Evolutionary conservation across 106 monocot species (phyloP).

Genomic region (Acorus calamus): DNA sequence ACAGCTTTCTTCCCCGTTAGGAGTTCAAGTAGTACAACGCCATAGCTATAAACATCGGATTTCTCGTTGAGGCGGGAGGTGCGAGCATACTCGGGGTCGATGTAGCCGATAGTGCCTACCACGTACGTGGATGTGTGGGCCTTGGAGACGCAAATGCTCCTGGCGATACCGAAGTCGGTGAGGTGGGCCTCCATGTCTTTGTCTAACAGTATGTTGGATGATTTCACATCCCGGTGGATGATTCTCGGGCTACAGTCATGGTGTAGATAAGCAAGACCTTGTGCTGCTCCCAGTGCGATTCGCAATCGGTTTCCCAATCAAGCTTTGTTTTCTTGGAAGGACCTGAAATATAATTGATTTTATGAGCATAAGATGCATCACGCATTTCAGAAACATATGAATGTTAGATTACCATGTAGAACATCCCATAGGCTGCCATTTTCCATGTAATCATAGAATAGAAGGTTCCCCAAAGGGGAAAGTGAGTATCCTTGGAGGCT

Average conservation of each 20-base stretch:
- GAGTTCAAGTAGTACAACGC: neutral
- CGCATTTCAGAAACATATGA: no score
- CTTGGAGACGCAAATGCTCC: neutral
- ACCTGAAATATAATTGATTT: no score
- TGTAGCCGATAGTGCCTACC: neutral
- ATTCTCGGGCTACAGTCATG: neutral
- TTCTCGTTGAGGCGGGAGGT: neutral
- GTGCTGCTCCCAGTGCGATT: neutral
- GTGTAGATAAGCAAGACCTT: neutral
- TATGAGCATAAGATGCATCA: no score
- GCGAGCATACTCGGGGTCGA: neutral
- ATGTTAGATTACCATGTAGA: no score
- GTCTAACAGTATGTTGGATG: neutral
- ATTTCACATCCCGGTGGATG: neutral
- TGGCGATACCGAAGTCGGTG: neutral
- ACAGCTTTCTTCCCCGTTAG: neutral
- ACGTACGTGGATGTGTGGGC: neutral
- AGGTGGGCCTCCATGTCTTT: neutral
- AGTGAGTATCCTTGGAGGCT: no score
- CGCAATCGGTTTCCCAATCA: neutral
- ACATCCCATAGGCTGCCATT: no score
- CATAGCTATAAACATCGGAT: neutral
- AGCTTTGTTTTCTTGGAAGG: neutral
- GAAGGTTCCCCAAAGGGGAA: no score
- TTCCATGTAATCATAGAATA: no score